Evolutionary conservation across 75 land plant genomes (phyloP), one percentile per base, ranked within the genome.

Genomic region (Cupressus sempervirens): DNA sequence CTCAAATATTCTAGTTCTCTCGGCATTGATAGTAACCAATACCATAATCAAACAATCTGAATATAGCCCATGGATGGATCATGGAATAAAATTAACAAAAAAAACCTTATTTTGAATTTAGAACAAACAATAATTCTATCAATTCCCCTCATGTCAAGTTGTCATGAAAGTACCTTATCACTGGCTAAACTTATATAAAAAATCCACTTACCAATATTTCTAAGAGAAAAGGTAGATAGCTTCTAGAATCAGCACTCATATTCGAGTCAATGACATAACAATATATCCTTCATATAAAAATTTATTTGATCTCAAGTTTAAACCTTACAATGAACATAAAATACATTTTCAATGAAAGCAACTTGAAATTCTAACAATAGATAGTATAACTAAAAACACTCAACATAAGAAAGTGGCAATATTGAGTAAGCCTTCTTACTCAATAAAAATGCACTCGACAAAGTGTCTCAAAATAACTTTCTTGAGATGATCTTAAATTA

Each of bases 401-500:
- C 12, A 12, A 50, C 53, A 23, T 65, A 65, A 65, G 1, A 35
- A 32, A 29, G 29, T 29, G 32, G 35, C 32, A 72, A 13, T 20
- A 79, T 40, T 14, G n/a, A 43, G 48, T 23, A 79, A 34, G 15
- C 34, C 36, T 34, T 35, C 83, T 82, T 14, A 82, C 83, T 82
- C 83, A 18, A 82, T 46, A 53, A 82, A 50, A 82, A 82, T 53
- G 14, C 34, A 18, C 30, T 15, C 34, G 34, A 65, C 56, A 34
- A 82, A 82, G 23, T 50, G 11, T 54, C 90, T 91, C 56, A 96
- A 88, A 40, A 83, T 86, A 76, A 92, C 87, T 85, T 83, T 92
- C 83, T 87, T 89, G 72, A 96, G 76, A 26, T 83, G 84, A 84
- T 89, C 91, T 65, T 89, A 84, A 70, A 96, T 92, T 29, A 81